phyloP scores from a whole-genome alignment of 1,284 basidiomycete genomes.

The Trametes polyzona region DNA sequence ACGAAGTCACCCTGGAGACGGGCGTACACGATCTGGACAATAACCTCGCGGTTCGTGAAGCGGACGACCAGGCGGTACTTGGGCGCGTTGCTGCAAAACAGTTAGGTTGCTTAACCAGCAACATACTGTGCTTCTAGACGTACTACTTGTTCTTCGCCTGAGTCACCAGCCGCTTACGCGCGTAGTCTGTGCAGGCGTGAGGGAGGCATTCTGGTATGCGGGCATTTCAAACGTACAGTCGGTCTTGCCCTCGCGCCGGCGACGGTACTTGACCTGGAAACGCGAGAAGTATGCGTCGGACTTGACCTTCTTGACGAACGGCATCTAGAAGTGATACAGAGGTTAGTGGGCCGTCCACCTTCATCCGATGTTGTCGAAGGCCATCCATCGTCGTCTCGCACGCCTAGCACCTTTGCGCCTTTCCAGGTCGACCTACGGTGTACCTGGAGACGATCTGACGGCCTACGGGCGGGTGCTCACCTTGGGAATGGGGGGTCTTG shows the following conservation, averaged over 20 bases:
- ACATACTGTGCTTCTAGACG: slow-evolving; percentile 26
- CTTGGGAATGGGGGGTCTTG: slow-evolving; percentile 52
- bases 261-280: slow-evolving; percentile 97
- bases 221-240: slow-evolving; percentile 71
- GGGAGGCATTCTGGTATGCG: background rate
- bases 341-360: slow-evolving; percentile 22
- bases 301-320: slow-evolving; percentile 89
- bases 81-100: slow-evolving; percentile 74
- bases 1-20: slow-evolving; percentile 98
- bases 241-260: slow-evolving; percentile 96
- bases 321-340: slow-evolving; percentile 60
- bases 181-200: slow-evolving; percentile 72
- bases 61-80: slow-evolving; percentile 99
- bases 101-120: background rate
- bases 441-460: background rate
- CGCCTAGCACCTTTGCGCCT: background rate
- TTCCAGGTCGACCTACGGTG: background rate
- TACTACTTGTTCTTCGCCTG: slow-evolving; percentile 99
- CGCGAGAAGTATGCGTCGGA: slow-evolving; percentile 95
- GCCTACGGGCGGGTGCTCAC: slow-evolving; percentile 43
- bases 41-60: slow-evolving; percentile 94
- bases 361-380: slow-evolving; percentile 39
- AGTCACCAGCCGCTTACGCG: slow-evolving; percentile 92
- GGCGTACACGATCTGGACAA: slow-evolving; percentile 94
- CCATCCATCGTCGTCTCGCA: slow-evolving; percentile 33